A percentile compares a stretch with the other conserved stretches of the same genome.
Evolutionary conservation across 192 early-diverging fungal genomes (phyloP).

Genomic region (Gaertneriomyces semiglobifer): DNA sequence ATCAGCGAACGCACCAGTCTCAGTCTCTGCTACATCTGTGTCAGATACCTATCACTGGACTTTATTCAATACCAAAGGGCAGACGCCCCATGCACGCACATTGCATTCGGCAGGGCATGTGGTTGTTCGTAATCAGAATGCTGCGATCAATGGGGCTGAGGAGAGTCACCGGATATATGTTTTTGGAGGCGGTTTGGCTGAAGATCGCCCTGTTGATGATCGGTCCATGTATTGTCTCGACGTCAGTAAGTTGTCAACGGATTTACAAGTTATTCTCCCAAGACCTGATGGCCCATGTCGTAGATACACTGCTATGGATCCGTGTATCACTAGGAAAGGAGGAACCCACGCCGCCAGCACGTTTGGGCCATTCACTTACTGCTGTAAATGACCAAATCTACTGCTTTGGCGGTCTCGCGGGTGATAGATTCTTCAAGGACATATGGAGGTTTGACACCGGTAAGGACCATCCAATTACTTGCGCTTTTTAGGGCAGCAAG

Average conservation of each 20-base stretch:
- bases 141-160: neutral
- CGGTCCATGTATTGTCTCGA: constrained; percentile 39
- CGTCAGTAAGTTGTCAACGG: constrained; percentile 18
- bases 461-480: constrained; percentile 10
- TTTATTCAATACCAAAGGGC: constrained; percentile 22
- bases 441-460: constrained; percentile 40
- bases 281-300: neutral
- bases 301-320: constrained; percentile 31
- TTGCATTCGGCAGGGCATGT: constrained; percentile 31
- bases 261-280: neutral
- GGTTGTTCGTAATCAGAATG: neutral
- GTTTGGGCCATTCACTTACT: constrained; percentile 35
- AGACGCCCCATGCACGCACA: constrained; percentile 24
- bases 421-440: constrained; percentile 18
- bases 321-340: constrained; percentile 3
- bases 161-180: constrained; percentile 23
- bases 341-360: constrained; percentile 5
- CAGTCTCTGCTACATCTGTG: neutral
- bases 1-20: neutral
- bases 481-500: constrained; percentile 1
- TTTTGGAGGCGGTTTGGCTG: constrained; percentile 36
- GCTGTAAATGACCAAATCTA: constrained; percentile 22
- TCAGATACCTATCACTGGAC: constrained; percentile 33
- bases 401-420: constrained; percentile 32
- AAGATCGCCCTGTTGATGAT: constrained; percentile 31